phyloP scores from a whole-genome alignment of 1,284 basidiomycete genomes.

The Rhodotorula glutinis region DNA sequence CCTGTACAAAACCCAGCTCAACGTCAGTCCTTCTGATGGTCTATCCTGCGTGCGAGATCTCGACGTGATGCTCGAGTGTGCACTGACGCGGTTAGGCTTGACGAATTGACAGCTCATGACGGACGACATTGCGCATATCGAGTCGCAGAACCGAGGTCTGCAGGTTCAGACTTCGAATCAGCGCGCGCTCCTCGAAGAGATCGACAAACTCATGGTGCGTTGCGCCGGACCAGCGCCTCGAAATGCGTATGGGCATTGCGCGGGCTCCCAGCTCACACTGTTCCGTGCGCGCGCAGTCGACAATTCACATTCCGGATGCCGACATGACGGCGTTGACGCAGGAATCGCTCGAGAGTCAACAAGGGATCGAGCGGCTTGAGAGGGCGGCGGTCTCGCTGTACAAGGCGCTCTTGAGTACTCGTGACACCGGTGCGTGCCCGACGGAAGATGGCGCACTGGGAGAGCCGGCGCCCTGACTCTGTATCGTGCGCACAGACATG shows the following conservation, averaged over 20 bases:
- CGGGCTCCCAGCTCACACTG: too few relatives aligned
- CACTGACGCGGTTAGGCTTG: not conserved
- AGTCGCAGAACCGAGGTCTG: slow-evolving; percentile 91
- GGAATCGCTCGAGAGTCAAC: slow-evolving; percentile 73
- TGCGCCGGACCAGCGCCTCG: too few relatives aligned
- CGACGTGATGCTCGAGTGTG: too few relatives aligned
- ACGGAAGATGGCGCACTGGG: too few relatives aligned
- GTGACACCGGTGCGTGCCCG: slow-evolving; percentile 64
- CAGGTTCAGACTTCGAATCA: slow-evolving; percentile 99
- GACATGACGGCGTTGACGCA: slow-evolving; percentile 74
- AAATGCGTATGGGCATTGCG: too few relatives aligned
- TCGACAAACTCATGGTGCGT: slow-evolving; percentile 76
- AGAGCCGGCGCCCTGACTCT: too few relatives aligned
- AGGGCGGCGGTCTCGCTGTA: slow-evolving; percentile 83
- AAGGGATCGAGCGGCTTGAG: slow-evolving; percentile 75
- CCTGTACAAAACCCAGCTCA: slow-evolving; percentile 89
- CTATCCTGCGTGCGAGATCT: too few relatives aligned
- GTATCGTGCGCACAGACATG: slow-evolving; percentile 60
- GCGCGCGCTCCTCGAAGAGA: slow-evolving; percentile 69
- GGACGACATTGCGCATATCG: slow-evolving; percentile 93
- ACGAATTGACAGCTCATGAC: slow-evolving; percentile 65
- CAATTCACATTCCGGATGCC: slow-evolving; percentile 80
- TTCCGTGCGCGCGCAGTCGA: slow-evolving; percentile 75
- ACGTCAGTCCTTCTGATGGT: slow-evolving; percentile 55
- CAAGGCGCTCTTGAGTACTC: slow-evolving; percentile 87